Conservation (phyloP, 23 red algal genomes). For the Chondrus crispus region DNA sequence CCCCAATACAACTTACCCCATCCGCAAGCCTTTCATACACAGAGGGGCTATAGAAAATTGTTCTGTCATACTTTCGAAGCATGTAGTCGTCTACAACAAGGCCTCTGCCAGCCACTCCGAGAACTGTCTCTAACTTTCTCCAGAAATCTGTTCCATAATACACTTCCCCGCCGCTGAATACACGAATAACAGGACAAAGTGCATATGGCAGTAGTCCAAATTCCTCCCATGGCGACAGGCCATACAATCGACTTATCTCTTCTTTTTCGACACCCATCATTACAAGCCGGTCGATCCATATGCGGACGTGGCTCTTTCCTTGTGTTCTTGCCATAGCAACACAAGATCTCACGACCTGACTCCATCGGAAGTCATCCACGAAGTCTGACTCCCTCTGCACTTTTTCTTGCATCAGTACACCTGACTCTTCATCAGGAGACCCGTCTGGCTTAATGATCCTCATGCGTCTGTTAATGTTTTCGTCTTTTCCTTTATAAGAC, state of each 20-base stretch:
- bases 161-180: background rate
- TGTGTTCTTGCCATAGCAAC: background rate
- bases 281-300: conserved; percentile 9
- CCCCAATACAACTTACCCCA: conserved; percentile 3
- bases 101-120: conserved; percentile 7
- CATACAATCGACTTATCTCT: background rate
- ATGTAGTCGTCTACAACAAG: conserved; percentile 26
- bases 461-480: background rate
- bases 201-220: background rate
- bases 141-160: conserved; percentile 8
- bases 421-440: background rate
- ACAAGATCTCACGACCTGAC: conserved; percentile 2
- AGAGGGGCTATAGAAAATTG: background rate
- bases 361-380: conserved; percentile 24
- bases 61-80: background rate
- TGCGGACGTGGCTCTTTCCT: background rate
- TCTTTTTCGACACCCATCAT: background rate
- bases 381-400: background rate
- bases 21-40: background rate
- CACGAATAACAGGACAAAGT: background rate
- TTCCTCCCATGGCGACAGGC: background rate
- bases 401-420: background rate
- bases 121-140: conserved; percentile 19
- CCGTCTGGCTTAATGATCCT: background rate
- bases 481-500: background rate